Evolutionary conservation across 345 rosid species (phyloP).

Genomic region (Kernera saxatilis): DNA sequence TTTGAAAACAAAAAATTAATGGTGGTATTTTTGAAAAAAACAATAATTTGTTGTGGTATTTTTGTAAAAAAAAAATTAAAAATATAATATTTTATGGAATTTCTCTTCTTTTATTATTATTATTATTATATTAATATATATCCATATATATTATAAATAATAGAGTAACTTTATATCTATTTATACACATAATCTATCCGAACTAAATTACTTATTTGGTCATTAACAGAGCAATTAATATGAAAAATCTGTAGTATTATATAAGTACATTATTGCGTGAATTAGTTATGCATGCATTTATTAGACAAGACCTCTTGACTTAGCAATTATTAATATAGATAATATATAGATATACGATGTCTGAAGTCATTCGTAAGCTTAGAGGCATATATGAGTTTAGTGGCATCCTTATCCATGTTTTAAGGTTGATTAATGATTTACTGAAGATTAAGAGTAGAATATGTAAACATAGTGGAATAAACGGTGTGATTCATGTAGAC

Average conservation of each 20-base stretch:
- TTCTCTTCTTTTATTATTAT: too few species aligned
- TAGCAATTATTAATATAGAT: background rate
- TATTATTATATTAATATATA: background rate
- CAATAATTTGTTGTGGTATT: too few species aligned
- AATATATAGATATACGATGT: background rate
- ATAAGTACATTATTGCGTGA: constrained; percentile 15
- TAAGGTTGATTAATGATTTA: background rate
- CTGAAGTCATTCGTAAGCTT: background rate
- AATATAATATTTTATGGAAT: too few species aligned
- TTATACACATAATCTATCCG: background rate
- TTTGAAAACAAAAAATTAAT: too few species aligned
- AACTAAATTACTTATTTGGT: background rate
- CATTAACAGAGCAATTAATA: background rate
- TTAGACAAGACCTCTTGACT: constrained; percentile 17
- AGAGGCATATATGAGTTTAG: constrained; percentile 7
- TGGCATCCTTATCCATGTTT: constrained; percentile 23
- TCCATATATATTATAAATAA: background rate
- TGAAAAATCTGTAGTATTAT: background rate
- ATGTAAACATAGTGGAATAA: background rate
- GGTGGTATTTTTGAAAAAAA: too few species aligned
- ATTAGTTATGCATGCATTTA: constrained; percentile 22
- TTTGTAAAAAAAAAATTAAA: too few species aligned
- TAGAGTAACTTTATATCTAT: background rate
- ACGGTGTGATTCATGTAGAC: background rate
- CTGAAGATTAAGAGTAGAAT: background rate